Evolutionary conservation across 805 yeast genomes (phyloP), one percentile per base, ranked within the genome.

Genomic region (Saccharomyces mikatae): DNA sequence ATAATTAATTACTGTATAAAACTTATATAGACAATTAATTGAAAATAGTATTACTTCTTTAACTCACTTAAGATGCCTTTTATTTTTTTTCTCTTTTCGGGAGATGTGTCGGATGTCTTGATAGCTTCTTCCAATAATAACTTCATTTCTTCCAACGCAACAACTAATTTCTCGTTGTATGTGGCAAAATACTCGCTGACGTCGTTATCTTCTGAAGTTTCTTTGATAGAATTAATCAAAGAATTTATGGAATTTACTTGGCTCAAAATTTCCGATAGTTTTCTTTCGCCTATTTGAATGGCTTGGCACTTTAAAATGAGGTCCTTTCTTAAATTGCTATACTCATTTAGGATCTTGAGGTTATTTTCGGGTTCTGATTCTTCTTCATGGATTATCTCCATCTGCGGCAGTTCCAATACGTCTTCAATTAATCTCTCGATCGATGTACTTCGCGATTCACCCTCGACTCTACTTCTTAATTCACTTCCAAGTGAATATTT

Each of bases 401-500:
- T 57, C 31, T 56, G 55, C n/a, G 72, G 72, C 32, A 68, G 56
- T 11, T 59, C 57, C 24, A 48, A 31, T 2, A 67, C 56, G 50
- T 67, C 67, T 2, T 53, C 52, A 2, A 62, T 58, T 24, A 67
- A 47, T 48, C 54, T 55, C 13, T 60, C 55, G 29, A 67, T 48
- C 13, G 63, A 59, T 4, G 54, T 29, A 14, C 62, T 59, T 17
- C 17, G 44, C 13, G 44, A 22, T 21, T 36, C 44, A 6, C 44
- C 22, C 22, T 21, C 44, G 13, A 36, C 44, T 36, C 44, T 36
- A 17, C 11, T 46, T 46, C 56, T 50, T 14, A 64, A 36, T 47
- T 62, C 62, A 4, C 56, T 56, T 10, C 68, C 68, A 10, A 66
- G 54, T 9, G 58, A 46, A 47, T 63, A 58, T 21, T 57, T 58